Conservation (phyloP, 352 stramenopile species). For the Peronospora belbahrii region DNA sequence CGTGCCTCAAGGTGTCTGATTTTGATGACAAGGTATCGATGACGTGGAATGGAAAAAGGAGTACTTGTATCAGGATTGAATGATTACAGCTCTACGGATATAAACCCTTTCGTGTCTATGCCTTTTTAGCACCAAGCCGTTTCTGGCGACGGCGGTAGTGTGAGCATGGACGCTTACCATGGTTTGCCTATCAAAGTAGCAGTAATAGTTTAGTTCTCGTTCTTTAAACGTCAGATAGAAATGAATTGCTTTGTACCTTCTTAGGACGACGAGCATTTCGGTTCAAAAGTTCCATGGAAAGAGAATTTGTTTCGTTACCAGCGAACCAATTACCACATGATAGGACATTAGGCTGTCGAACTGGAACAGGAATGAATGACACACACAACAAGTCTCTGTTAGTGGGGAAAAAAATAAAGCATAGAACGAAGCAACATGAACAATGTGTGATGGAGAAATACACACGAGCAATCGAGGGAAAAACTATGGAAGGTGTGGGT, state of each 20-base stretch:
- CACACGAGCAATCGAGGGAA: slow-evolving; percentile 20
- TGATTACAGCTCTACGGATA: slow-evolving; percentile 1
- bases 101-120: slow-evolving; percentile 6
- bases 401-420: not conserved
- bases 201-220: not conserved
- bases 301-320: slow-evolving; percentile 32
- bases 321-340: slow-evolving; percentile 13
- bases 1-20: slow-evolving; percentile 6
- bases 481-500: slow-evolving; percentile 26
- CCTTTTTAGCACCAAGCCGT: slow-evolving; percentile 49
- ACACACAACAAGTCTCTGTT: not conserved
- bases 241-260: slow-evolving; percentile 36
- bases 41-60: slow-evolving; percentile 8
- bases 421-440: too few relatives aligned
- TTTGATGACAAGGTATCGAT: too few relatives aligned
- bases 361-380: slow-evolving; percentile 10
- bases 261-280: slow-evolving; percentile 76
- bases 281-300: slow-evolving; percentile 74
- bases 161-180: slow-evolving; percentile 82
- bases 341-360: slow-evolving; percentile 21
- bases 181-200: slow-evolving; percentile 49
- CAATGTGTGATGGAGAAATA: not conserved
- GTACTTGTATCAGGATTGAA: slow-evolving; percentile 9
- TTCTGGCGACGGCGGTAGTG: slow-evolving; percentile 72
- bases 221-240: not conserved